Base-by-base conservation (phyloP, 768 basidiomycete genomes). In the Chlorophyllum brunneum region DNA sequence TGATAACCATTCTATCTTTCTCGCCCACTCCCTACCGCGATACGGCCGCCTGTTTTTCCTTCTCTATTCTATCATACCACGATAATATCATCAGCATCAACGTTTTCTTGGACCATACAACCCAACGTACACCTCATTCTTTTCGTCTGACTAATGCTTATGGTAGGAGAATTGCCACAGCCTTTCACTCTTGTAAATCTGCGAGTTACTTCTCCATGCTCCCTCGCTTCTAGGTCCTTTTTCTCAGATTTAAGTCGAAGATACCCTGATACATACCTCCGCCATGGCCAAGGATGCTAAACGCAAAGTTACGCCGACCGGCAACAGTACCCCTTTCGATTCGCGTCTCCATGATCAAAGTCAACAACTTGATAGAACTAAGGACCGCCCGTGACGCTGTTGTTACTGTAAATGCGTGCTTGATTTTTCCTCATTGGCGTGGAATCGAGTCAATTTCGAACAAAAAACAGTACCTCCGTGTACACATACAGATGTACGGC, bases 401-500 rank as follows among this genome's bases (percentile, higher is more conserved):
- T 39, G 72, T 98, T n/a, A n/a, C n/a, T n/a, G n/a, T 52, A 92
- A 91, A 69, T 85, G 90, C 62, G 94, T 95, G 64, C 51, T n/a
- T n/a, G n/a, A 73, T 72, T 34, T 44, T 40, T 30, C 41, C 55
- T 26, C n/a, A 34, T 18, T 31, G 45, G 31, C 22, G n/a, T n/a
- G n/a, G n/a, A n/a, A 15, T 15, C 29, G n/a, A 27, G 15, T 27
- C 13, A 23, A 43, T 6, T 30, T 24, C 11, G 30, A 30, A 33
- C 16, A 11, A 11, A 5, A 24, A 7, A 37, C 66, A 95, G 92
- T 89, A 85, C 65, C 75, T 84, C 31, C 79, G 94, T 67, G 73
- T 81, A n/a, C n/a, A 37, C 93, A 98, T 60, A 92, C 91, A 1
- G 94, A 97, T 63, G 84, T 97, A 9, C 83, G 91, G 44, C 79